A percentile compares a stretch with the other conserved stretches of the same genome.
Conservation (phyloP, 768 basidiomycete species). For the Agaricus subrufescens region DNA sequence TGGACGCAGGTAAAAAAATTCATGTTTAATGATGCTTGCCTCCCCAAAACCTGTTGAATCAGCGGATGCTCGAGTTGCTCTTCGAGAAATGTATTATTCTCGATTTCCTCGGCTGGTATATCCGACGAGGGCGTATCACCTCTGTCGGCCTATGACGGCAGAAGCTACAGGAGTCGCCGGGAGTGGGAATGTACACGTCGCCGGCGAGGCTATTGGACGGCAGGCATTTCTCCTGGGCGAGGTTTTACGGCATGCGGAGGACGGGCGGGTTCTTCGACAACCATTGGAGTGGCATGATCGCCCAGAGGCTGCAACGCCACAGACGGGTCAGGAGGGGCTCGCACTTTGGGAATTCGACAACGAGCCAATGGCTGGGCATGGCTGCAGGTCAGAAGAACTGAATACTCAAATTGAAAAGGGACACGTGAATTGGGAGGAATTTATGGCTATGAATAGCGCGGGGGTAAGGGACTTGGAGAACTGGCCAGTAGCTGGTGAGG, state of each 20-base stretch:
- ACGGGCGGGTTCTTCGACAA: constrained; percentile 1
- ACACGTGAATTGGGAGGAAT: too few relatives aligned
- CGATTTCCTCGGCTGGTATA: background rate
- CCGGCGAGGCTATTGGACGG: constrained; percentile 7
- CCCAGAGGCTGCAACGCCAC: background rate
- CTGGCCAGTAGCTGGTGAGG: background rate
- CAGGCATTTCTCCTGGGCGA: constrained; percentile 10
- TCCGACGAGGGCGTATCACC: background rate
- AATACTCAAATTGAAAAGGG: too few relatives aligned
- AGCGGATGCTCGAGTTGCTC: constrained; percentile 14
- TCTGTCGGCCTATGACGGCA: background rate
- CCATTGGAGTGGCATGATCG: background rate
- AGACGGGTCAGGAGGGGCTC: background rate
- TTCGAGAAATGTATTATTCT: constrained; percentile 9
- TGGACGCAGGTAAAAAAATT: background rate
- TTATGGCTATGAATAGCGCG: too few relatives aligned
- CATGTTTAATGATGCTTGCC: background rate
- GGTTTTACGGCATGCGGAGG: constrained; percentile 2
- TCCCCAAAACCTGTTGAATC: constrained; percentile 7
- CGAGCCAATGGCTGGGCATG: background rate
- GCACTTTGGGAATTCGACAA: background rate
- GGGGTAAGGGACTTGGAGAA: background rate
- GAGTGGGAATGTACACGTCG: background rate
- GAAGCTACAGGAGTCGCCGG: constrained; percentile 3
- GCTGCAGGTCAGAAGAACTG: background rate